Evolutionary conservation across 2,329 filamentous ascomycete species (phyloP), one percentile per base, ranked within the genome.

Genomic region (Fusarium foetens): DNA sequence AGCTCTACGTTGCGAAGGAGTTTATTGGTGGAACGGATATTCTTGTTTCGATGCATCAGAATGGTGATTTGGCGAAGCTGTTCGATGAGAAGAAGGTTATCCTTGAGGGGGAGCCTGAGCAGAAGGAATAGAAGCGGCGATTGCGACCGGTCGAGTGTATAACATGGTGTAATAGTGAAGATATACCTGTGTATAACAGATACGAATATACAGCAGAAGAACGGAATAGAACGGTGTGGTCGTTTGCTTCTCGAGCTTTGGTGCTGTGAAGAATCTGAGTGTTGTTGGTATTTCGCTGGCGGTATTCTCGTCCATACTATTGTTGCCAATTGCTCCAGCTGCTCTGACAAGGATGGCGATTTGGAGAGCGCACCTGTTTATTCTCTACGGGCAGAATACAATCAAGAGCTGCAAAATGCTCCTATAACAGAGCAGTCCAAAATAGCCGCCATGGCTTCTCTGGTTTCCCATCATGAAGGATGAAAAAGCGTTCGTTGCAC

Each of bases 1-100:
- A 99, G 83, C 88, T 99, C 23, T 99, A 98, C 83, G 87, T 99
- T 57, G 90, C 97, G 71, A 95, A 95, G 84, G 95, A 99, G 81
- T 99, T 99, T 80, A 87, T 99, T 51, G 96, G 96, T 61, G 96
- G 96, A n/a, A 98, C 95, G 81, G 96, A 99, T 82, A 99, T 99
- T 73, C 83, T 99, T 76, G 92, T 98, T 81, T 93, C 92, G 5
- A 98, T 99, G 96, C 95, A 98, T 85, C 93, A 98, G 84, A 97
- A 94, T 79, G 96, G 96, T 33, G 94, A 97, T 75, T 84, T 99
- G 78, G 94, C 94, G 13, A 97, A 97, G 87, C 83, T 98, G 81
- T 86, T 99, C 54, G 94, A 97, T 80, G 93, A 97, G 83, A 97
- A 97, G 87, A 90, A 90, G 70, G 93, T 98, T n/a, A 83, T 99